Conservation (phyloP, 2,329 filamentous ascomycete genomes). For the Talaromyces sp. region DNA sequence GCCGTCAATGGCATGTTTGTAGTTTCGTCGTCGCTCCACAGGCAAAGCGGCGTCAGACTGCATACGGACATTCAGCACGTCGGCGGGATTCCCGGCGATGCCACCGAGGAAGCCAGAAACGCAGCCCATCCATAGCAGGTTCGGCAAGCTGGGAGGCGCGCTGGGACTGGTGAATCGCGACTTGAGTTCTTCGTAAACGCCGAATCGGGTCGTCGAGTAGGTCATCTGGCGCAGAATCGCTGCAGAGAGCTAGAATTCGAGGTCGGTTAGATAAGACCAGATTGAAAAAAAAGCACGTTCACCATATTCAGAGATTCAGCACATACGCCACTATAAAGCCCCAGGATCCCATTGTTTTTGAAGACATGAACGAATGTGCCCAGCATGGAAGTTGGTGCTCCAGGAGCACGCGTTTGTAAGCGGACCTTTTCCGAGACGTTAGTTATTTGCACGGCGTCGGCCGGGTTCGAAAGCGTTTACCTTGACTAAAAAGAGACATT, state of each 20-base stretch:
- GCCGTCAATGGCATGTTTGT: conserved; percentile 82
- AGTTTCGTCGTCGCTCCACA: conserved; percentile 69
- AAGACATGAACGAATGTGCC: conserved; percentile 81
- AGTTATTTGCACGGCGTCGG: conserved; percentile 11
- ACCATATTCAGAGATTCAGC: conserved; percentile 21
- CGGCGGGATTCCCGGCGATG: conserved; percentile 85
- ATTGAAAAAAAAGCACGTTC: not conserved
- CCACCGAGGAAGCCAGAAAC: conserved; percentile 83
- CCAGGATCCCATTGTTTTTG: conserved; percentile 66
- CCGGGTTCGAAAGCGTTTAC: conserved; percentile 23
- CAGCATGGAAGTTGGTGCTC: conserved; percentile 73
- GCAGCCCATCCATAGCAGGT: conserved; percentile 77
- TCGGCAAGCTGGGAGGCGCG: conserved; percentile 60
- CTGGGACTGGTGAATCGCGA: conserved; percentile 53
- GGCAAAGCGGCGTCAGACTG: conserved; percentile 85
- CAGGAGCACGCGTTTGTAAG: conserved; percentile 73
- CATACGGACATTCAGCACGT: conserved; percentile 98
- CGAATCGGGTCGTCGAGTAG: conserved; percentile 94
- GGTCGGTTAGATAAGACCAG: not conserved
- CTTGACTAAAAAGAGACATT: conserved; percentile 46
- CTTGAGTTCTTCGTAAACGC: conserved; percentile 93
- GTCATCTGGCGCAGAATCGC: conserved; percentile 90
- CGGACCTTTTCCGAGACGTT: conserved; percentile 58
- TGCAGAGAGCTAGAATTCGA: conserved; percentile 62
- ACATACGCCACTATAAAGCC: conserved; percentile 74